Evolutionary conservation across 352 stramenopile genomes (phyloP), one percentile per base, ranked within the genome.

Genomic region (Paralagenidium karlingii): DNA sequence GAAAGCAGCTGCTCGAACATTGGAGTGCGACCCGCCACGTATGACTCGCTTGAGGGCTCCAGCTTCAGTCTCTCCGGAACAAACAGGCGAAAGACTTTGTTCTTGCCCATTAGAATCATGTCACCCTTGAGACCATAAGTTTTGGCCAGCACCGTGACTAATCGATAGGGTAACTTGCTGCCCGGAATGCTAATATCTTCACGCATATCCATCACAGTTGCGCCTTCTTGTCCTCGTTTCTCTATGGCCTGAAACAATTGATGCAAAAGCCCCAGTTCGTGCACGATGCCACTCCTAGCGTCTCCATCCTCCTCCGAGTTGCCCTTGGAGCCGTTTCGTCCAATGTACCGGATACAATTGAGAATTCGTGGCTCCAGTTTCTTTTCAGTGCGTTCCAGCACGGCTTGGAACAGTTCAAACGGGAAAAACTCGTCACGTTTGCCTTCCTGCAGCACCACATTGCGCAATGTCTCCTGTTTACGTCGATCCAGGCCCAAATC

Each of bases 201-300:
- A 5, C 75, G 64, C 34, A 89, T 54, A 36, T 86, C 75, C 33
- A 81, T 60, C 29, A 86, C 84, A 18, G 75, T 89, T 6, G 69
- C 57, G 30, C 75, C 75, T 7, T 64, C 62, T 9, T 63, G 53
- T 5, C 64, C 69, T 15, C 63, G 78, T 10, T 76, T 67, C 51
- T 86, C 63, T 42, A 89, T 89, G 43, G 76, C 50, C 1, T 45
- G 51, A 49, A 83, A 82, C 16, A 89, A 82, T 37, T 89, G 75
- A 18, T 58, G 49, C 24, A 86, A 45, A 38, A 89, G 40, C 0
- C 75, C 75, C 5, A 77, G 38, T 45, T 86, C 75, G n/a, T 82
- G 20, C n/a, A 58, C 38, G 33, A 89, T 76, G 3, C 75, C 71
- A 1, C 60, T 47, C 11, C 42, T 24, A 29, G 15, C 19, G 3